Evolutionary conservation across 345 rosid genomes (phyloP).

Genomic region (Dipteronia sinensis): DNA sequence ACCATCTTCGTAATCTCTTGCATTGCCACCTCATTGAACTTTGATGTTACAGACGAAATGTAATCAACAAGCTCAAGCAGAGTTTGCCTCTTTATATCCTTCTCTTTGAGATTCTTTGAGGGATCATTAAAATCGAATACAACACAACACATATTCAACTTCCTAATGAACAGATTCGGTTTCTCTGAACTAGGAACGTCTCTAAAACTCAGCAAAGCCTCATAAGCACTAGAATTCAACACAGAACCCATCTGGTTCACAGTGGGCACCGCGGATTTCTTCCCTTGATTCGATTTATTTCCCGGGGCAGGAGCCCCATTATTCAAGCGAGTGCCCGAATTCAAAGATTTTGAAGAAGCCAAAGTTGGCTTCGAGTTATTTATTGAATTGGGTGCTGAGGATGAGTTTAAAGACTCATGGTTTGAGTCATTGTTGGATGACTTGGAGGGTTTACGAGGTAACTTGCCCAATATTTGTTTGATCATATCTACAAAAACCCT

Average conservation of each 20-base stretch:
- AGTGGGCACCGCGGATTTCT: constrained; percentile 29
- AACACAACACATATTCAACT: constrained; percentile 62
- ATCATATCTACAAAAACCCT: constrained; percentile 52
- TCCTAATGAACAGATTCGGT: constrained; percentile 64
- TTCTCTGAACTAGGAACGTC: constrained; percentile 69
- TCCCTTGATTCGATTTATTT: constrained; percentile 47
- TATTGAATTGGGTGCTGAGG: constrained; percentile 41
- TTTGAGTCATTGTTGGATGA: constrained; percentile 51
- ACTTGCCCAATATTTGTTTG: constrained; percentile 76
- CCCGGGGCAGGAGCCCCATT: constrained; percentile 45
- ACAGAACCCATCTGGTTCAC: constrained; percentile 36
- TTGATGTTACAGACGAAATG: constrained; percentile 43
- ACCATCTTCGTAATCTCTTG: constrained; percentile 57
- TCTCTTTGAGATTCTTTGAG: constrained; percentile 65
- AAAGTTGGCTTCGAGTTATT: constrained; percentile 38
- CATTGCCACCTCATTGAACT: constrained; percentile 60
- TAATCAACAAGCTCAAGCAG: constrained; percentile 78
- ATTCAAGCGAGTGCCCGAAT: constrained; percentile 40
- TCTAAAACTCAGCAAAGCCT: constrained; percentile 66
- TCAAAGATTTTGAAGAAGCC: constrained; percentile 40
- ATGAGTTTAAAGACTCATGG: constrained; percentile 45
- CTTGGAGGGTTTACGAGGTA: constrained; percentile 73
- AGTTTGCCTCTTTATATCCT: constrained; percentile 78
- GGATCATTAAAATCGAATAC: constrained; percentile 72
- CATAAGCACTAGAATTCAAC: constrained; percentile 46